Percentiles rank a stretch among this genome's conserved stretches.
Conservation (phyloP, 805 yeast species). For the Metschnikowia chrysomelidarum region DNA sequence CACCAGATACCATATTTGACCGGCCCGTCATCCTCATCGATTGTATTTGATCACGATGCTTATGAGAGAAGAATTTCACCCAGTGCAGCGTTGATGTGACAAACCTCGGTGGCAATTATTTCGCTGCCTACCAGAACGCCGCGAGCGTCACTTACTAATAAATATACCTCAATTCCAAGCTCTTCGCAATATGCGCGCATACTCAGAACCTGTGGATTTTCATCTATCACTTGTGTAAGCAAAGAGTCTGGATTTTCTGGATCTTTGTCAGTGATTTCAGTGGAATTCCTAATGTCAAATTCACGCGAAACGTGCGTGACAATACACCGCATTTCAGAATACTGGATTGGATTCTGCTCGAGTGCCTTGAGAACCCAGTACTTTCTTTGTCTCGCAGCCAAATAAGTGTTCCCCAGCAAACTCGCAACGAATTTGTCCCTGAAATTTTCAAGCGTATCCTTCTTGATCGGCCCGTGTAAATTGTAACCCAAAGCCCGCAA, state of each 20-base stretch:
- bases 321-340: constrained; percentile 35
- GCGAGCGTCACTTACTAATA: constrained; percentile 21
- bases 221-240: not conserved
- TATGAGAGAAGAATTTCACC: constrained; percentile 38
- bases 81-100: constrained; percentile 39
- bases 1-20: too few species aligned
- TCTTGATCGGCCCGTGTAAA: constrained; percentile 30
- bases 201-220: constrained; percentile 21
- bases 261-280: too few species aligned
- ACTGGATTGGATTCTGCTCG: constrained; percentile 14
- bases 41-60: too few species aligned
- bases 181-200: constrained; percentile 50
- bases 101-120: constrained; percentile 44
- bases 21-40: too few species aligned
- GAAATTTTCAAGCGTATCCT: constrained; percentile 17
- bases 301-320: constrained; percentile 27
- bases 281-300: constrained; percentile 11
- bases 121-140: constrained; percentile 42
- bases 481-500: constrained; percentile 35
- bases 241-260: too few species aligned
- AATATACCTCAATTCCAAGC: constrained; percentile 46
- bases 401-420: constrained; percentile 12
- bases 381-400: constrained; percentile 18
- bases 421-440: constrained; percentile 18
- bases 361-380: constrained; percentile 27